Percentiles rank a stretch among this genome's conserved stretches.
Conservation (phyloP, 164 flowering plant species). For the Stephania yunnanensis region DNA sequence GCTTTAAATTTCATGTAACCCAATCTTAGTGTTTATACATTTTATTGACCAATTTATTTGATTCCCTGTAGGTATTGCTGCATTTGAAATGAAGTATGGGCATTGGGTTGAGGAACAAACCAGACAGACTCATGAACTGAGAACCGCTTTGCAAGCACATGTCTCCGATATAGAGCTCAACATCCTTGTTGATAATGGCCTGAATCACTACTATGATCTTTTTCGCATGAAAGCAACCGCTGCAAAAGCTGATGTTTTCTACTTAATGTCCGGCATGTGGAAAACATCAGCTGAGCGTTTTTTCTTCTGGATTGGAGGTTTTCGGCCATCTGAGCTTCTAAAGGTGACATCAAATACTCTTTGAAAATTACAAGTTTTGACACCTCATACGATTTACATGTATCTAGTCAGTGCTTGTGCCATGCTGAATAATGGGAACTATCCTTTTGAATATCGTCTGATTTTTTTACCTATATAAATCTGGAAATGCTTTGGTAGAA, state of each 20-base stretch:
- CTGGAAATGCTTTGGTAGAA: background rate
- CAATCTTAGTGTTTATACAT: too few species aligned
- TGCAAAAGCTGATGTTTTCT: slow-evolving; percentile 82
- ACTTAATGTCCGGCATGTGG: slow-evolving; percentile 89
- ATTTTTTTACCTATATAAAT: background rate
- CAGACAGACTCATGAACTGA: slow-evolving; percentile 46
- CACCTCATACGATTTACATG: background rate
- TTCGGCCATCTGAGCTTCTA: slow-evolving; percentile 89
- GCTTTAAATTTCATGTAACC: background rate
- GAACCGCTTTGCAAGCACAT: slow-evolving; percentile 55
- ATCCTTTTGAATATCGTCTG: background rate
- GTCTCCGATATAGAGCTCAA: slow-evolving; percentile 33
- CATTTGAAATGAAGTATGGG: slow-evolving; percentile 73
- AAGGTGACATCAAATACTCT: slow-evolving; percentile 40
- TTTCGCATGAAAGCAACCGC: slow-evolving; percentile 71
- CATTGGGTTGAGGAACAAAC: slow-evolving; percentile 83
- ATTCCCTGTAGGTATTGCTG: slow-evolving; percentile 49
- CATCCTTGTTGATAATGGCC: slow-evolving; percentile 53
- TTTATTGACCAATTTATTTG: background rate
- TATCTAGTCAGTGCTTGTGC: background rate
- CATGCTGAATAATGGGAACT: background rate
- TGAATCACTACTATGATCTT: slow-evolving; percentile 70
- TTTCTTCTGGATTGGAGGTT: slow-evolving; percentile 96
- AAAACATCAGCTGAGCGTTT: slow-evolving; percentile 75
- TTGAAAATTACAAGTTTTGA: background rate